These are phyloP conservation scores for Porphyrellus sp. DNA, from an alignment of 1,284 basidiomycete species.

Conservation along the genomic window DNA sequence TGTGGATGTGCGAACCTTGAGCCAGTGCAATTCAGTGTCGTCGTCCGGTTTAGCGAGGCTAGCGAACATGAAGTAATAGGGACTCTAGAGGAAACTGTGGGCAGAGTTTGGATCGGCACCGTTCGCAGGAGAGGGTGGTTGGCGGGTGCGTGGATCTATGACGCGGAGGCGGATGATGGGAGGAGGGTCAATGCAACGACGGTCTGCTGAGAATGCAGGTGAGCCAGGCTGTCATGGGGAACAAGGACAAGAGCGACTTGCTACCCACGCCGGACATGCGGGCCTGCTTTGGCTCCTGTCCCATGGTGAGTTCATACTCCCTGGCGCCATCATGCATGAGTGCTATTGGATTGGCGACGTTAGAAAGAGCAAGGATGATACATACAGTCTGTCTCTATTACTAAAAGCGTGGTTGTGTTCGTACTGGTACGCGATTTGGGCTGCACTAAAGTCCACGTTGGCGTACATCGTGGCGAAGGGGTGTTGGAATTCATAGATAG, in stretches of 20 bases:
- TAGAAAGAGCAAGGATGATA: conserved; percentile 8
- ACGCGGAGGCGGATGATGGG: conserved; percentile 95
- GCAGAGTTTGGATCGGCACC: conserved; percentile 37
- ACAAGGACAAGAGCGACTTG: conserved; percentile 50
- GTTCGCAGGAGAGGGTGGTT: conserved; percentile 29
- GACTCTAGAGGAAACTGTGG: conserved; percentile 74
- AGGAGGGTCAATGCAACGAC: conserved; percentile 92
- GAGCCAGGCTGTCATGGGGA: conserved; percentile 7
- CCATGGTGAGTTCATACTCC: conserved; percentile 78
- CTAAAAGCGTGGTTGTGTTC: conserved; percentile 29
- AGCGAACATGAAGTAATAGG: conserved; percentile 94
- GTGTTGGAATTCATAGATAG: too few species aligned
- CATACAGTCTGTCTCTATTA: conserved; percentile 34
- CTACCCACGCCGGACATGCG: conserved; percentile 92
- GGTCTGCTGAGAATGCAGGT: conserved; percentile 59
- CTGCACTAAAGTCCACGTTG: conserved; percentile 22
- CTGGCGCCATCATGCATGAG: conserved; percentile 39
- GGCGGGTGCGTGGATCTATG: conserved; percentile 60
- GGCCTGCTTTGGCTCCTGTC: conserved; percentile 88
- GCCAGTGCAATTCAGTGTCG: conserved; percentile 89
- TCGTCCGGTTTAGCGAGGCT: conserved; percentile 83
- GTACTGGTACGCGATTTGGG: conserved; percentile 29
- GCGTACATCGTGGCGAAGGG: conserved; percentile 21
- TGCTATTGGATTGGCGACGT: neutral
- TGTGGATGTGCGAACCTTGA: conserved; percentile 56